Evolutionary conservation across 768 basidiomycete genomes (phyloP).

Genomic region (Harrya chromipes): DNA sequence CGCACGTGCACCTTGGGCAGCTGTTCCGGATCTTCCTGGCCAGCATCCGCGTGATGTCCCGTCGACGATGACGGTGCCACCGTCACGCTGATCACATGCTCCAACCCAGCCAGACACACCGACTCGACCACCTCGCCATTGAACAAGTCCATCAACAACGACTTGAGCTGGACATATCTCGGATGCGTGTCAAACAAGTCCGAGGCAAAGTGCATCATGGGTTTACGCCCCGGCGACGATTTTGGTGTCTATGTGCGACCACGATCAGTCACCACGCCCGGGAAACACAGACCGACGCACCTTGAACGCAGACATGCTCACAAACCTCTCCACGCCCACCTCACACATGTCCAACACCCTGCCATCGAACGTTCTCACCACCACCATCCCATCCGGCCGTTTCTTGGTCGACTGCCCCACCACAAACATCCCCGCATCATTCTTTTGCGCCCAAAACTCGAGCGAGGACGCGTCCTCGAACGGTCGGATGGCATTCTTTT

Average conservation of each 20-base stretch:
- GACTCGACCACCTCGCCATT: constrained; percentile 82
- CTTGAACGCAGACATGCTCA: constrained; percentile 80
- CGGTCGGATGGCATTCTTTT: constrained; percentile 88
- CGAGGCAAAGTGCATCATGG: constrained; percentile 93
- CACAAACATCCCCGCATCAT: constrained; percentile 90
- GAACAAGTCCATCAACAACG: constrained; percentile 87
- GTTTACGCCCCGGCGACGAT: constrained; percentile 85
- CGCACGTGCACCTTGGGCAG: constrained; percentile 89
- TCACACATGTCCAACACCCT: constrained; percentile 94
- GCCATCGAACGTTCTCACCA: constrained; percentile 84
- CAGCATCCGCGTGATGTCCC: constrained; percentile 5
- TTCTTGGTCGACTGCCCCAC: constrained; percentile 94
- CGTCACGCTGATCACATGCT: constrained; percentile 83
- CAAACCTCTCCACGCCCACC: constrained; percentile 80
- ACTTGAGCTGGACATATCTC: constrained; percentile 88
- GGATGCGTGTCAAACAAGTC: constrained; percentile 95
- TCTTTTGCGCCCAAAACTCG: constrained; percentile 92
- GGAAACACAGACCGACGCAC: constrained; percentile 38
- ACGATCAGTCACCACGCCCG: background rate
- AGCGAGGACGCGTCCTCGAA: constrained; percentile 82
- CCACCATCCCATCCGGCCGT: constrained; percentile 79
- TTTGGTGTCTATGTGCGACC: constrained; percentile 70
- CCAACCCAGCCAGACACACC: constrained; percentile 79
- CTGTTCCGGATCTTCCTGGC: constrained; percentile 37
- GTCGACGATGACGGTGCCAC: constrained; percentile 57